Base-by-base conservation (phyloP, 352 stramenopile genomes). In the Pythium volutum region DNA sequence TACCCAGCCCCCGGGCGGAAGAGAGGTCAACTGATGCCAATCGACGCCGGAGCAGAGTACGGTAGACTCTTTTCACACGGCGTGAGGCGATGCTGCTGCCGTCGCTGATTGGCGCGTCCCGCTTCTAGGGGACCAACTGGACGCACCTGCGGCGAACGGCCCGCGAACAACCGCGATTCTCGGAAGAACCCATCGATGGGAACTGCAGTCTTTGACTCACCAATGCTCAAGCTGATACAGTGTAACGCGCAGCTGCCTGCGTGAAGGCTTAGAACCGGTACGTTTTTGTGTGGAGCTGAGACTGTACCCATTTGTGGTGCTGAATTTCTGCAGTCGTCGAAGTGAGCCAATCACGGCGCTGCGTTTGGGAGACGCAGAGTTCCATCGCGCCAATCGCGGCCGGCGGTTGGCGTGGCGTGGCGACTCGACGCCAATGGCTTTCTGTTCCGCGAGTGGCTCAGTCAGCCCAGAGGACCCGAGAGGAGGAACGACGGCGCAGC, bases 311-410 rank as follows among this genome's bases (percentile, higher is more conserved):
- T 31, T 36, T 36, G n/a, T n/a, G n/a, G n/a, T 20, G 22, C 43
- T 50, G 20, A 9, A 23, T 50, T 22, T 50, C 20, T 50, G 43
- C 43, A 50, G 43, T 50, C 43, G 43, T 50, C 43, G 43, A 18
- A 10, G 15, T 25, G 22, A 25, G 10, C 43, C 43, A 50, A 50
- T 50, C 43, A 50, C 23, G 14, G 7, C 43, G 43, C 43, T 25
- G 43, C 11, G 20, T 29, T 15, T 9, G 6, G 0, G 11, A 29
- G 22, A 50, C 43, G 43, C 43, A 25, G 8, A 7, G 8, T n/a
- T 23, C 9, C 43, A 10, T n/a, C 41, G 16, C 18, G n/a, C 43
- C 43, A 50, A 50, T 50, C 22, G 23, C 22, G 22, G 7, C 16
- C 5, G 7, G 2, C 22, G 20, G 5, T 33, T 29, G 7, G 22